A percentile compares a stretch with the other conserved stretches of the same genome.
Conservation (phyloP, 2,329 filamentous ascomycete species). For the Fusarium marasasianum region DNA sequence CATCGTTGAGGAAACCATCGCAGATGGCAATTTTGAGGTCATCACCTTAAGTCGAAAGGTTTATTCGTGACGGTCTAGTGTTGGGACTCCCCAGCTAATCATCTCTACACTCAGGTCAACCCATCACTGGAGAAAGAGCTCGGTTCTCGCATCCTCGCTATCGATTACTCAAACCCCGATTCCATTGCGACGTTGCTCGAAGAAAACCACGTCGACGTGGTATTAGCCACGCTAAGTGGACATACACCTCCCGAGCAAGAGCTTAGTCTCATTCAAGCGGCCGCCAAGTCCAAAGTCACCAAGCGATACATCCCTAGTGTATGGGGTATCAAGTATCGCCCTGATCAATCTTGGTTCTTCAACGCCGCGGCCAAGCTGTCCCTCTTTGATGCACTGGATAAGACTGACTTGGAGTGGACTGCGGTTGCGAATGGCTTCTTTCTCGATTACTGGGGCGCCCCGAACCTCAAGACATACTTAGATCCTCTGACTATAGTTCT, state of each 20-base stretch:
- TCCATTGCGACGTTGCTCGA: background rate
- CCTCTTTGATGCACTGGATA: background rate
- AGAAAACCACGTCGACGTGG: background rate
- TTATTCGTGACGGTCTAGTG: accelerated
- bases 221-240: background rate
- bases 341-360: background rate
- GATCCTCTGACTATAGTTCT: background rate
- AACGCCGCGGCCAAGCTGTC: background rate
- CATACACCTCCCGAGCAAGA: background rate
- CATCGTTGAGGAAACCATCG: background rate
- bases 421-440: background rate
- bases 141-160: background rate
- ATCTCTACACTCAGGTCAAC: background rate
- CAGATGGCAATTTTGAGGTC: background rate
- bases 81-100: background rate
- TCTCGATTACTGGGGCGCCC: background rate
- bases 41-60: background rate
- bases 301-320: background rate
- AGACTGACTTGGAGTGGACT: background rate
- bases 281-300: background rate
- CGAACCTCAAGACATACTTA: background rate
- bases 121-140: background rate
- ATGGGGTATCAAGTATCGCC: background rate
- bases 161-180: background rate
- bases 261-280: background rate